A percentile compares a stretch with the other conserved stretches of the same genome.
These are phyloP conservation scores for Diacronema lutheri DNA, from an alignment of 78 protist species.

Conservation along the genomic window DNA sequence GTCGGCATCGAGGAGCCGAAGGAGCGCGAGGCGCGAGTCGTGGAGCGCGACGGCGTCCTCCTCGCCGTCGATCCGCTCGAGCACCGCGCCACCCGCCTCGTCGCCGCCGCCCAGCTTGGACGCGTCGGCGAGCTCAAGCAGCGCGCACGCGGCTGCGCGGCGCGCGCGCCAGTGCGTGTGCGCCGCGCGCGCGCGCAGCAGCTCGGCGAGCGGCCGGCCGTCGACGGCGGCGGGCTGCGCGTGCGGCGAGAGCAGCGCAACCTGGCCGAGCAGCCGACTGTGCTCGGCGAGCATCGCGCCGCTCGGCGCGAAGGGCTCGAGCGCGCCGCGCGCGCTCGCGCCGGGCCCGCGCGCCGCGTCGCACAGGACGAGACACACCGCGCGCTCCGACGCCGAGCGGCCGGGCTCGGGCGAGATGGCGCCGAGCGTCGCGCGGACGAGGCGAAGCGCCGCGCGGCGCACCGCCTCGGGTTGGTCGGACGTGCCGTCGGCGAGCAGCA, in stretches of 20 bases:
- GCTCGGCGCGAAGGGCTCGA: too few species aligned
- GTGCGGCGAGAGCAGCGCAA: not conserved
- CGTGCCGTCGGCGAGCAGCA: too few species aligned
- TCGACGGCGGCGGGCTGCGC: not conserved
- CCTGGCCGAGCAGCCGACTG: not conserved
- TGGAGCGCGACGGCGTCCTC: not conserved
- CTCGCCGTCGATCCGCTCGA: not conserved
- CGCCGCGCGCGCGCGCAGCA: not conserved
- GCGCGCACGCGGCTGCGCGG: not conserved
- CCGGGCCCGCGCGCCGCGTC: too few species aligned
- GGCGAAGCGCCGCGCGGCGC: too few species aligned
- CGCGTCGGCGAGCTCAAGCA: not conserved
- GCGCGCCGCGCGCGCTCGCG: too few species aligned
- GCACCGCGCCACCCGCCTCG: not conserved
- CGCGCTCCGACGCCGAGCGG: too few species aligned
- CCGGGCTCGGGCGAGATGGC: too few species aligned
- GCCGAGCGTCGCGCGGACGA: too few species aligned
- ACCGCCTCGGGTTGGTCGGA: too few species aligned
- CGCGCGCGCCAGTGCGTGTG: not conserved
- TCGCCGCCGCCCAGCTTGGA: not conserved
- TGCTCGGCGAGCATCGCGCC: too few species aligned
- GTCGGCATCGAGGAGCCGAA: not conserved
- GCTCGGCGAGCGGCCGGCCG: not conserved
- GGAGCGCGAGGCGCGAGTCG: not conserved
- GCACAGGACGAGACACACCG: too few species aligned